Evolutionary conservation across 345 rosid genomes (phyloP), one percentile per base, ranked within the genome.

Genomic region (Lepidium africanum): DNA sequence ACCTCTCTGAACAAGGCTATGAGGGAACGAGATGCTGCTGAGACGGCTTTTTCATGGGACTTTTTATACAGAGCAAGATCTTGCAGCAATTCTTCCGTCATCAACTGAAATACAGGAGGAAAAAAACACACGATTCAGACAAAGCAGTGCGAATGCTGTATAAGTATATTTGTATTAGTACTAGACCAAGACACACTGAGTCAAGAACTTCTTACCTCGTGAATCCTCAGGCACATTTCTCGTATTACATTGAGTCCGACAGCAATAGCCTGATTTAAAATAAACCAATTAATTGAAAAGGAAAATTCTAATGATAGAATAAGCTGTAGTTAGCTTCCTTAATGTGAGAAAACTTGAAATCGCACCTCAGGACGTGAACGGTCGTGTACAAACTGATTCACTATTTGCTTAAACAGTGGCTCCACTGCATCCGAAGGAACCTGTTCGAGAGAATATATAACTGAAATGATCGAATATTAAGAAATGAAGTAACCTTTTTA

Each of bases 391-490:
- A 94, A 94, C 47, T 94, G 90, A 78, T 94, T 91, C 47, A 87
- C 99, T 48, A 94, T 86, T 81, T 94, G 97, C 78, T 73, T 87
- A 69, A 94, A 91, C 69, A 94, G 78, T 59, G 97, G 93, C 69
- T 94, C 95, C 74, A 87, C 97, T n/a, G 91, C 96, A 85, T 94
- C 97, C 47, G 99, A 91, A 75, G 96, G 97, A 65, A 94, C 91
- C 99, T 94, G 67, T 59, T 69, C 36, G 17, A 74, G 23, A 67
- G 19, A 30, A 53, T 13, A 46, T 43, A 54, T 23, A 25, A 69
- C 48, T 52, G 27, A 46, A 37, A 48, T 16, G 37, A 23, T 12
- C 27, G 21, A 32, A 47, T 19, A 42, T 66, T 37, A 41, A 38
- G 51, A 67, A 61, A 60, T 16, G 16, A 13, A 54, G 23, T 27